Evolutionary conservation across 2,329 filamentous ascomycete species (phyloP).

Genomic region (Penicillium sp.): DNA sequence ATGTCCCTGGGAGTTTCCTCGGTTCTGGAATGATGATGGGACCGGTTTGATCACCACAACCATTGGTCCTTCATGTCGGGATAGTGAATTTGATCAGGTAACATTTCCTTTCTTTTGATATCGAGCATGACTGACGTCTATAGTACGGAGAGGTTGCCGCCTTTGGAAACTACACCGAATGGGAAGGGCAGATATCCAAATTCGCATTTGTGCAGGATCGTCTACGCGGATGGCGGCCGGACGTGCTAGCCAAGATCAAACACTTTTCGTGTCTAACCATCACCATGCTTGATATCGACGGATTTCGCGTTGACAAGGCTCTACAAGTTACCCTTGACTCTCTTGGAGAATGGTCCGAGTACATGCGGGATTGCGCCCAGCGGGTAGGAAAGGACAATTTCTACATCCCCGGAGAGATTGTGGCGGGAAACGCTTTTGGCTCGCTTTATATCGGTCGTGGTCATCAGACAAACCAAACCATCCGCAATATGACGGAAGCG

Average conservation of each 20-base stretch:
- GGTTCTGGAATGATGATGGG: slow-evolving; percentile 63
- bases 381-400: slow-evolving; percentile 63
- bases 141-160: slow-evolving; percentile 64
- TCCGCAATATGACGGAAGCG: slow-evolving; percentile 48
- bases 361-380: slow-evolving; percentile 59
- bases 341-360: slow-evolving; percentile 59
- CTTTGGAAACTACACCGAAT: slow-evolving; percentile 65
- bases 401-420: slow-evolving; percentile 65
- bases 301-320: slow-evolving; percentile 67
- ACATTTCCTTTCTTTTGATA: not conserved
- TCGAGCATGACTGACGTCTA: not conserved
- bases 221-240: slow-evolving; percentile 63
- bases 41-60: not conserved
- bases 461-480: slow-evolving; percentile 56
- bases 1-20: slow-evolving; percentile 55
- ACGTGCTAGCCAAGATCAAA: slow-evolving; percentile 59
- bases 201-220: slow-evolving; percentile 69
- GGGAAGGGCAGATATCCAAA: slow-evolving; percentile 64
- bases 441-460: slow-evolving; percentile 65
- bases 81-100: slow-evolving; percentile 62
- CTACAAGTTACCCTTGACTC: slow-evolving; percentile 65
- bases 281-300: slow-evolving; percentile 63
- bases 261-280: slow-evolving; percentile 66
- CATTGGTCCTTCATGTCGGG: slow-evolving; percentile 10
- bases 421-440: slow-evolving; percentile 62